A percentile compares a stretch with the other conserved stretches of the same genome.
Evolutionary conservation across 2,329 filamentous ascomycete genomes (phyloP).

Genomic region (Neofusicoccum kwambonambiense): DNA sequence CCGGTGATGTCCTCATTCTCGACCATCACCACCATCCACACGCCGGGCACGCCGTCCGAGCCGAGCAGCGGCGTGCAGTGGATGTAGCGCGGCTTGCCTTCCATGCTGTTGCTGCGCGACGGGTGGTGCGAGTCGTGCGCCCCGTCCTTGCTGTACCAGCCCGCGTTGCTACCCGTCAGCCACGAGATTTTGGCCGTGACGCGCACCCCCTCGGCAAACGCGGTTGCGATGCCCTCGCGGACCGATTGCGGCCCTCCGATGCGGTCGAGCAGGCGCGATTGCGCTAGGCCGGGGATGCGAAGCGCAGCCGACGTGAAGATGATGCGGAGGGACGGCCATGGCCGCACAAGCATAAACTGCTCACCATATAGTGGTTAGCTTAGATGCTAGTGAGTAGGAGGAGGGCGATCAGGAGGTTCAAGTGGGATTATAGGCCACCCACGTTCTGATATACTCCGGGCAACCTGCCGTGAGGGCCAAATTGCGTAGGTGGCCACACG

Average conservation of each 20-base stretch:
- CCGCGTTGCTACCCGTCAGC: constrained; percentile 32
- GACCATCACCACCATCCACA: constrained; percentile 74
- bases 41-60: constrained; percentile 63
- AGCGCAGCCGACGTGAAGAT: constrained; percentile 48
- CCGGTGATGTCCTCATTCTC: constrained; percentile 54
- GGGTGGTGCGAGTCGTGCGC: background rate
- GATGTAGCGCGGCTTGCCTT: constrained; percentile 66
- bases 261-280: constrained; percentile 44
- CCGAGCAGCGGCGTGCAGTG: constrained; percentile 71
- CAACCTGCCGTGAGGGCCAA: constrained; percentile 40
- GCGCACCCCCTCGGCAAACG: constrained; percentile 64
- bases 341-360: constrained; percentile 48
- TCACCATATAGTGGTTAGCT: background rate
- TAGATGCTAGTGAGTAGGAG: background rate
- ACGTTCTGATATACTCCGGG: constrained; percentile 58
- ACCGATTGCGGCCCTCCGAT: constrained; percentile 50
- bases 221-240: constrained; percentile 52
- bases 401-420: background rate
- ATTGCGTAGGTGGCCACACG: constrained; percentile 29
- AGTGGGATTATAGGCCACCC: constrained; percentile 24
- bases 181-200: constrained; percentile 74
- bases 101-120: constrained; percentile 3
- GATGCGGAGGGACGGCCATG: constrained; percentile 46
- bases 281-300: constrained; percentile 45
- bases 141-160: background rate